Evolutionary conservation across 805 yeast species (phyloP).

Genomic region (Vanderwaltozyma verrucispora): DNA sequence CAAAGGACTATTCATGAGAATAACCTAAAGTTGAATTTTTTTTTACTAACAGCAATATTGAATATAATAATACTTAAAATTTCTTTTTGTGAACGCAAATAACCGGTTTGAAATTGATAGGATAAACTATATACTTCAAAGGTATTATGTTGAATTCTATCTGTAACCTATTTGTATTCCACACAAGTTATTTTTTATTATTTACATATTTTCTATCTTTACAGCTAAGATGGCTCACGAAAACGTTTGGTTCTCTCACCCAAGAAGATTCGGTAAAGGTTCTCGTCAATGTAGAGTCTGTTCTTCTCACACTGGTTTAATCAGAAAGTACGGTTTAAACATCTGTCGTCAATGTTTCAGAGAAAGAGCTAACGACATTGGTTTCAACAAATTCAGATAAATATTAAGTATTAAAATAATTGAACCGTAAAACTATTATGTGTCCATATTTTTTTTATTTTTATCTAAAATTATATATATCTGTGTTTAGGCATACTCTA

Average conservation of each 20-base stretch:
- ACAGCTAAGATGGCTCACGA: constrained; percentile 86
- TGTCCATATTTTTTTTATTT: too few relatives aligned
- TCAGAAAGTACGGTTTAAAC: constrained; percentile 99
- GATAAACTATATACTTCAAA: too few relatives aligned
- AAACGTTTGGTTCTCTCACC: constrained; percentile 99
- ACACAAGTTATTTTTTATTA: too few relatives aligned
- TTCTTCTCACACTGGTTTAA: constrained; percentile 97
- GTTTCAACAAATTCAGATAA: constrained; percentile 98
- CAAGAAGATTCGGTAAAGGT: constrained; percentile 99
- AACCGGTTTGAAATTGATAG: too few relatives aligned
- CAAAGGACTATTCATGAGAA: too few relatives aligned
- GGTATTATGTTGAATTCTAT: too few relatives aligned
- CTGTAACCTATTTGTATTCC: too few relatives aligned
- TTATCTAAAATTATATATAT: not conserved
- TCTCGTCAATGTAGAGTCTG: constrained; percentile 99
- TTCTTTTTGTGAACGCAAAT: too few relatives aligned
- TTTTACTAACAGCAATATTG: too few relatives aligned
- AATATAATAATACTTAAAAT: too few relatives aligned
- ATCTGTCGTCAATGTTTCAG: constrained; percentile 99
- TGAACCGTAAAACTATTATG: too few relatives aligned
- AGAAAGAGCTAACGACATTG: constrained; percentile 98
- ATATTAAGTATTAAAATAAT: constrained; percentile 4
- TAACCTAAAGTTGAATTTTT: too few relatives aligned
- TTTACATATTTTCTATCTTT: not conserved
- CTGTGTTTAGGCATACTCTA: constrained; percentile 2